These are phyloP conservation scores for Kockovaella imperatae DNA, from an alignment of 768 basidiomycete genomes.

Conservation along the genomic window DNA sequence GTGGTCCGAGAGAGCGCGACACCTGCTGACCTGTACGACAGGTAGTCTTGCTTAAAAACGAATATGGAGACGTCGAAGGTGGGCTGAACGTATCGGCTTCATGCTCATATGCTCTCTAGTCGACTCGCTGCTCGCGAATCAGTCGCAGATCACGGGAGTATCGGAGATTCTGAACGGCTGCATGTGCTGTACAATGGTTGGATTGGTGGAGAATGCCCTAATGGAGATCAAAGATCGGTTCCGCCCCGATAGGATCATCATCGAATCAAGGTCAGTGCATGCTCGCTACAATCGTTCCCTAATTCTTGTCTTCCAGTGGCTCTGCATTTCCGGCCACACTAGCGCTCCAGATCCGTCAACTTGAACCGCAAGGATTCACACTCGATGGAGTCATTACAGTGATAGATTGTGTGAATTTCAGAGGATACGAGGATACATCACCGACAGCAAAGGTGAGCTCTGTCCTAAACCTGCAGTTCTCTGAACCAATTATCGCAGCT, in stretches of 20 bases:
- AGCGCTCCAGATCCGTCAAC: conserved; percentile 85
- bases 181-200: conserved; percentile 92
- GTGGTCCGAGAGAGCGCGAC: conserved; percentile 2
- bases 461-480: neutral
- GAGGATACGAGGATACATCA: conserved; percentile 84
- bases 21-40: conserved; percentile 2
- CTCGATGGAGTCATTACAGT: conserved; percentile 89
- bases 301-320: conserved; percentile 51
- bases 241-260: conserved; percentile 81
- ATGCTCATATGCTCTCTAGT: conserved; percentile 50
- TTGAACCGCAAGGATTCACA: conserved; percentile 73
- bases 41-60: conserved; percentile 87
- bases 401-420: conserved; percentile 67
- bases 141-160: conserved; percentile 69
- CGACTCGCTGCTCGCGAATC: conserved; percentile 80
- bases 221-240: conserved; percentile 77
- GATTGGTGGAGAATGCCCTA: conserved; percentile 85
- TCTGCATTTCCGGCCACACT: conserved; percentile 93
- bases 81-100: neutral
- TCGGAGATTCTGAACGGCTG: conserved; percentile 95
- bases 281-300: neutral
- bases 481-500: conserved; percentile 42
- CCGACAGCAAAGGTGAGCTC: conserved; percentile 76
- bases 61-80: conserved; percentile 92
- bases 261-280: conserved; percentile 79